Base-by-base conservation (phyloP, 495 filamentous ascomycete species). In the Elasticomyces elasticus region DNA sequence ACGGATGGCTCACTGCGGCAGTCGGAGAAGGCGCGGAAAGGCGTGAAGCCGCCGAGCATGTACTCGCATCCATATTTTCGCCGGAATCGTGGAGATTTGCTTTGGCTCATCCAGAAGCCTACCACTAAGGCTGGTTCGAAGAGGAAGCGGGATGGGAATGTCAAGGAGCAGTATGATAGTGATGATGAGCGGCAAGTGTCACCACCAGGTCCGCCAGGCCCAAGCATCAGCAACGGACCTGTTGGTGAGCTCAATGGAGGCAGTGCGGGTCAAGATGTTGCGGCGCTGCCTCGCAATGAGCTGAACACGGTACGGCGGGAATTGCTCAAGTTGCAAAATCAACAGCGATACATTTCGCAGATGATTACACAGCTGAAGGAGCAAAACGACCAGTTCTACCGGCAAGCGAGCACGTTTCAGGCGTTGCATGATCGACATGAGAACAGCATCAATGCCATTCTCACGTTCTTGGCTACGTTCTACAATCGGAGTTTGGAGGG, bases 41-140 rank as follows among this genome's bases (percentile, higher is more conserved):
- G 89, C 65, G 52, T 60, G 11, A 97, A 97, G 70, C 94, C 88
- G 42, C 92, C 92, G 2, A 96, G 91, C 75, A 91, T 97, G 75
- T 99, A 97, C 65, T 87, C 84, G 49, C 95, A 99, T 63, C 87
- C 86, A 15, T 99, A 87, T 69, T 99, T 99, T 69, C 89, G 89
- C 56, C 84, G 87, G 33, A 92, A 89, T 10, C 83, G 92, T 59
- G 89, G 94, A 6, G 91, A 95, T 67, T 72, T 97, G 54, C 80
- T 97, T 20, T 99, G 94, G 94, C 73, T 99, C 51, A 96, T 99
- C 52, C 89, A 94, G 61, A 99, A 99, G 70, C 91, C 94, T 1
- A 94, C 91, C 65, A 42, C 59, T 6, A 60, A 51, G 70, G 60
- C 59, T 76, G 77, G 65, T 20, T 55, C 72, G 5, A 77, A 77